These are phyloP conservation scores for Zoysia japonica DNA, from an alignment of 176 grass and related monocot genomes.

Conservation along the genomic window DNA sequence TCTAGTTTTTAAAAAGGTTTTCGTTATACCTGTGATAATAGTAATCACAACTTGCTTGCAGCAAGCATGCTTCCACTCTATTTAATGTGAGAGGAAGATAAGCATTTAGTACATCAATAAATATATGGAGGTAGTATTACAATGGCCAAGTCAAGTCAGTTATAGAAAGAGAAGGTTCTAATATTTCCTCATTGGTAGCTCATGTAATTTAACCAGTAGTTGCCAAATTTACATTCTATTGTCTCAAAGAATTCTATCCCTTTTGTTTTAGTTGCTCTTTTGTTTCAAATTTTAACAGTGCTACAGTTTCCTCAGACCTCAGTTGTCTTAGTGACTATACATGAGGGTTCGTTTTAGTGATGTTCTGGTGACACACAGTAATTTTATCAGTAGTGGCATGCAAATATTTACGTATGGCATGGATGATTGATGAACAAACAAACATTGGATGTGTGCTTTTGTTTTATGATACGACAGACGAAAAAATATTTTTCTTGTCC, in stretches of 20 bases:
- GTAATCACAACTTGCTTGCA: not conserved
- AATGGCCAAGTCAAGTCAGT: not conserved
- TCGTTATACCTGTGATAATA: not conserved
- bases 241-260: not conserved
- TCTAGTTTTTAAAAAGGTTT: not conserved
- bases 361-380: not conserved
- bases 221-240: not conserved
- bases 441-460: slow-evolving; percentile 13
- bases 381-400: not conserved
- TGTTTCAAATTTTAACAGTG: not conserved
- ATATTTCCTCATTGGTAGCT: not conserved
- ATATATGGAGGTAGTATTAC: not conserved
- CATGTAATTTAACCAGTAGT: not conserved
- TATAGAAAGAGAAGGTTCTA: not conserved
- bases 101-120: not conserved
- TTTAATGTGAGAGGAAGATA: slow-evolving; percentile 6
- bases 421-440: slow-evolving; percentile 1
- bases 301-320: not conserved
- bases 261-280: not conserved
- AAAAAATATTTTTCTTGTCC: not conserved
- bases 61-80: slow-evolving; percentile 11
- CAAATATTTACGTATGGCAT: not conserved
- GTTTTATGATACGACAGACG: not conserved
- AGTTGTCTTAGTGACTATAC: not conserved
- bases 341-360: not conserved